Evolutionary conservation across 768 basidiomycete species (phyloP), one percentile per base, ranked within the genome.

Genomic region (Multifurca ochricompacta): DNA sequence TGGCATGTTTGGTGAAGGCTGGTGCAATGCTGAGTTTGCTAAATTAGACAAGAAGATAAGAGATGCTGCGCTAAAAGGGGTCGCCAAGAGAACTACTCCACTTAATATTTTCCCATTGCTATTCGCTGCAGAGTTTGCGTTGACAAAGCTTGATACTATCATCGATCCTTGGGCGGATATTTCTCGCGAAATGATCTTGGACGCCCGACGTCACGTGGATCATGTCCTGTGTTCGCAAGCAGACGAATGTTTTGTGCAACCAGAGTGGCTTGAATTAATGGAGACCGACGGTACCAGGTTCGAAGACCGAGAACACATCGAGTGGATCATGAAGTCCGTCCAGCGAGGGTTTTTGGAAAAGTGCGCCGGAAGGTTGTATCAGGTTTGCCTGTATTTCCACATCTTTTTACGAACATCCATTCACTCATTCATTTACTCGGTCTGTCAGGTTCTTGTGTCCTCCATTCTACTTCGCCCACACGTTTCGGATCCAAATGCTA

Each of bases 21-120:
- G 93, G 94, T 85, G 82, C 67, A 85, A 80, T 0, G 67, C 78
- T 34, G 92, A 96, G 51, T 88, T 97, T 62, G 87, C 87, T 0
- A 68, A 70, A 0, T 73, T 95, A 2, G 75, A 82, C 3, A 76
- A 74, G 52, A 83, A 83, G 59, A 74, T 81, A 18, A 77, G 86
- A 35, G 82, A 87, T 21, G 72, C 71, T 13, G 70, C 94, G 7
- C 69, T 93, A n/a, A 82, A 82, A 54, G 87, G 87, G 4, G 73
- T 96, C 0, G 75, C 75, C 16, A 85, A 83, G 53, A 74, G 81
- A 6, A 84, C 88, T 2, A 83, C 78, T 0, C 79, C 86, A 0
- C 53, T 68, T 43, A 91, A 87, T 55, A 77, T 83, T 0, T 83
- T 92, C 36, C 67, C 83, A 0, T 71, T 89, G 3, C 71, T 94